Base-by-base conservation (phyloP, 495 filamentous ascomycete species). In the Hypoxylon crocopeplum region DNA sequence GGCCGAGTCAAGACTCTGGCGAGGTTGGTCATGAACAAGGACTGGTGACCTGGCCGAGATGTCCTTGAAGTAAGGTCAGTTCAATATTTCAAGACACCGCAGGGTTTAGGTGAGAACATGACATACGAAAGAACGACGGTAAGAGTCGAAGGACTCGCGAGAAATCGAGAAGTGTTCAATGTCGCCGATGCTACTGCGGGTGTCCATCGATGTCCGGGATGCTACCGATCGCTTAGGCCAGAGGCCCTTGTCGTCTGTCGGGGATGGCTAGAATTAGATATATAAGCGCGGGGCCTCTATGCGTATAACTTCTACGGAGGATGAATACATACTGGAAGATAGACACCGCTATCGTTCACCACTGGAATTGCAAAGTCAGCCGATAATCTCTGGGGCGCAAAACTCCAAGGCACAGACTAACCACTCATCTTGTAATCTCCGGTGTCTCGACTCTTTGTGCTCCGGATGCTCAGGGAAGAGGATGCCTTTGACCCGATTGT, bases 121-220 rank as follows among this genome's bases (percentile, higher is more conserved):
- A 79, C 88, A 49, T 82, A 96, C 93, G 77, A 98, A 98, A 53
- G 94, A 97, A 57, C 94, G 87, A 45, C 94, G 84, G 71, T 98
- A 98, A 21, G 93, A 97, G 71, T 98, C 94, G 72, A 98, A 98
- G 7, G 92, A 97, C 75, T 98, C 94, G 62, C 94, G 86, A 24
- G 94, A 97, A 74, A 98, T 98, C 46, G 88, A 91, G 74, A 98
- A 98, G 17, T 90, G 93, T 66, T 98, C 94, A 67, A 92, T 90
- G 53, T 93, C 89, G 65, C 86, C 80, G 49, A 92, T 77, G 49
- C 87, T 81, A 64, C 82, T 85, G 21, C 83, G 82, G 54, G 87
- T 89, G 68, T 87, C 75, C 60, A 74, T 89, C 6, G 89, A 89
- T 1, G 86, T 84, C 60, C 81, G 82, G 10, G 84, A 84, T 7